Percentiles rank a stretch among this genome's conserved stretches.
These are phyloP conservation scores for Goffeauzyma gilvescens DNA, from an alignment of 768 basidiomycete genomes.

Conservation along the genomic window DNA sequence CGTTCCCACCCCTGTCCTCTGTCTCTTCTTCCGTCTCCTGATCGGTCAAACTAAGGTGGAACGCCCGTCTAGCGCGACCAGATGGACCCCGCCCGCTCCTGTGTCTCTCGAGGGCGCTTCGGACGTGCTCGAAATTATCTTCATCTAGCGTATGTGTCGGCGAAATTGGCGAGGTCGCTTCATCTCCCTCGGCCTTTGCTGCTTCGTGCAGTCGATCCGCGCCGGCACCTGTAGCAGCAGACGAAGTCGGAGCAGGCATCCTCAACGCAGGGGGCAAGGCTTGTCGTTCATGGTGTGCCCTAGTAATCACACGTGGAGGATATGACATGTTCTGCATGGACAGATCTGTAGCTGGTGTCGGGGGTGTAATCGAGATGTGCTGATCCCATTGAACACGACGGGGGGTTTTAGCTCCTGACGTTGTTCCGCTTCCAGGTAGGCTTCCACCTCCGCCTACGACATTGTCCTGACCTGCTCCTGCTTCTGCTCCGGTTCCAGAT, in stretches of 20 bases:
- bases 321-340: neutral
- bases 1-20: constrained; percentile 11
- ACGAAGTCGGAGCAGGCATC: constrained; percentile 2
- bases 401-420: constrained; percentile 21
- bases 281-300: neutral
- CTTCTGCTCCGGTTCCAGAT: no score
- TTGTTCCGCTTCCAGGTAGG: neutral
- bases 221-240: no score
- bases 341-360: constrained; percentile 11
- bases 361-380: constrained; percentile 26
- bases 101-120: constrained; percentile 18
- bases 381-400: constrained; percentile 27
- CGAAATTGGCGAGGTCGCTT: constrained; percentile 11
- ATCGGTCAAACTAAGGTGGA: neutral
- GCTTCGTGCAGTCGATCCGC: no score
- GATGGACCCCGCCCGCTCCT: constrained; percentile 2
- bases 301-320: neutral
- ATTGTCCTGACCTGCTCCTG: no score
- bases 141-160: constrained; percentile 17
- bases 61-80: no score
- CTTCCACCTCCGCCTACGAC: no score
- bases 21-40: neutral
- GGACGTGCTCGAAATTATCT: constrained; percentile 18
- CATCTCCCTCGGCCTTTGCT: no score
- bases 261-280: neutral